A percentile compares a stretch with the other conserved stretches of the same genome.
Conservation (phyloP, 371 early-diverging fungal genomes). For the Basidiobolus meristosporus region DNA sequence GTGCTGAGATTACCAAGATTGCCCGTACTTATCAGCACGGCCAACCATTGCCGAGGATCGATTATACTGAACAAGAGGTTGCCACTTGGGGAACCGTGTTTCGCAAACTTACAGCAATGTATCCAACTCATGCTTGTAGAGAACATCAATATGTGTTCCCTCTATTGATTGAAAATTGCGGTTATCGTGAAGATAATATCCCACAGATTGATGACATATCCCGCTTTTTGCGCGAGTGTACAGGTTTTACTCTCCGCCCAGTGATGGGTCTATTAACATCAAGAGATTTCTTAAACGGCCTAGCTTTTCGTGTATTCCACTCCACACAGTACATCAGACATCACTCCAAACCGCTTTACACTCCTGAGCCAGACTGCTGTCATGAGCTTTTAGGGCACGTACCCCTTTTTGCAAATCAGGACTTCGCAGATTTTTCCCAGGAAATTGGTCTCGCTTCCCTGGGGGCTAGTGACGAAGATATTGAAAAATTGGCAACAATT, state of each 20-base stretch:
- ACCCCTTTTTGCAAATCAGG: constrained; percentile 87
- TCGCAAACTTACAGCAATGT: constrained; percentile 49
- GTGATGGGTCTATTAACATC: constrained; percentile 87
- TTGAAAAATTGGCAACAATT: constrained; percentile 75
- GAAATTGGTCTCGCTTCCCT: constrained; percentile 88
- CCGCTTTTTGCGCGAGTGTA: constrained; percentile 61
- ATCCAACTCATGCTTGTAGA: constrained; percentile 73
- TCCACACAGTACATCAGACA: constrained; percentile 94
- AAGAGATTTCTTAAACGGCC: constrained; percentile 84
- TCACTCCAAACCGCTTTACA: constrained; percentile 75
- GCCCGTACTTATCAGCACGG: constrained; percentile 77
- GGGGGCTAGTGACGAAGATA: constrained; percentile 82
- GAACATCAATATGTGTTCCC: constrained; percentile 86
- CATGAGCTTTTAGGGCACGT: constrained; percentile 63
- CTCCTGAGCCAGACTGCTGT: constrained; percentile 80
- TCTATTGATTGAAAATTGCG: constrained; percentile 79
- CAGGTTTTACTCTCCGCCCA: constrained; percentile 87
- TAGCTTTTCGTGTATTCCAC: constrained; percentile 93
- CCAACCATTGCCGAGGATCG: constrained; percentile 56
- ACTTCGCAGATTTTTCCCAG: constrained; percentile 88
- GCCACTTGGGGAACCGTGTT: constrained; percentile 67
- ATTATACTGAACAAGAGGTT: constrained; percentile 64
- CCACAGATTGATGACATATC: constrained; percentile 85
- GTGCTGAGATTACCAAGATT: constrained; percentile 66
- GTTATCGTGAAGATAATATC: constrained; percentile 62